These are phyloP conservation scores for Rosellinia necatrix DNA, from an alignment of 2,329 filamentous ascomycete genomes.

Conservation along the genomic window DNA sequence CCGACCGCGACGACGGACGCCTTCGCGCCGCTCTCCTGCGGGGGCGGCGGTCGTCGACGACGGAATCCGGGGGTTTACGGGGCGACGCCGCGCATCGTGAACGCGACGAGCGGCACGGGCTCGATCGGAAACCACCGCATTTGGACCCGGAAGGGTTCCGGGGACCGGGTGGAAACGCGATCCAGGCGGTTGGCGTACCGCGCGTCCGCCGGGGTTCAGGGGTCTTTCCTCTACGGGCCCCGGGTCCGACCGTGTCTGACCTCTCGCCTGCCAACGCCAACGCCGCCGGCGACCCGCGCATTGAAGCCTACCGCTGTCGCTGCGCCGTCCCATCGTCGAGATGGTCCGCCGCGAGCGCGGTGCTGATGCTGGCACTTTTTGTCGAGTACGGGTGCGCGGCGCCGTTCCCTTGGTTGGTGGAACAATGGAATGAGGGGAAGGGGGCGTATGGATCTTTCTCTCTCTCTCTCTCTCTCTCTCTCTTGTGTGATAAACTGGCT, in stretches of 20 bases:
- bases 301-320: conserved; percentile 13
- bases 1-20: conserved; percentile 10
- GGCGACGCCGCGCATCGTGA: conserved; percentile 8
- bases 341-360: conserved; percentile 7
- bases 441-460: too few species aligned
- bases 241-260: conserved; percentile 11
- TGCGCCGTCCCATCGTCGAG: conserved; percentile 11
- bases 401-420: conserved; percentile 13
- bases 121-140: conserved; percentile 11
- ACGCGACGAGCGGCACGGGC: conserved; percentile 16
- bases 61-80: too few species aligned
- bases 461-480: too few species aligned
- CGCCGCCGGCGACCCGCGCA: too few species aligned
- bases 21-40: conserved; percentile 4
- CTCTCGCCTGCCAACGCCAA: neutral
- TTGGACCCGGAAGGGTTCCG: neutral
- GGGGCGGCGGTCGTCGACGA: neutral
- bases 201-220: too few species aligned
- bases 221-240: conserved; percentile 17
- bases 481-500: too few species aligned
- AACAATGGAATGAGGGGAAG: too few species aligned
- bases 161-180: too few species aligned
- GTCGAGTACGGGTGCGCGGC: conserved; percentile 4
- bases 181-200: too few species aligned
- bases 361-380: conserved; percentile 10